phyloP scores from a whole-genome alignment of 129 eudicot species.

The Flaveria trinervia region DNA sequence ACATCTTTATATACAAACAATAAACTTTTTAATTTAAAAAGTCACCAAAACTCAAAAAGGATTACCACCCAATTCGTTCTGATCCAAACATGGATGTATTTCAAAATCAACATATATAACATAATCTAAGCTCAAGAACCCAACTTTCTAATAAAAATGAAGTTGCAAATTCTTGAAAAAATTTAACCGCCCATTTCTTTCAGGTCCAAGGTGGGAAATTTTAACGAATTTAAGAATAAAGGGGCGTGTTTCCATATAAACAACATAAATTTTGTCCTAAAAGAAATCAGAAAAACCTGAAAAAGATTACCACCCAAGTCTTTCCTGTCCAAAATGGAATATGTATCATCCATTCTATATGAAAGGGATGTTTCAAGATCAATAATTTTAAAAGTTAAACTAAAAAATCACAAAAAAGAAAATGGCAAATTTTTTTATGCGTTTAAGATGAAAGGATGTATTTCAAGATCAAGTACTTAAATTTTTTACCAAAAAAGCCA shows the following conservation, averaged over 20 bases:
- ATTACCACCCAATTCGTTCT: slow-evolving; percentile 21
- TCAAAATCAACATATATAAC: too few species aligned
- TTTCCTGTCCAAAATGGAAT: neutral
- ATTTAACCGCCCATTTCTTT: slow-evolving; percentile 8
- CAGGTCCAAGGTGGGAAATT: neutral
- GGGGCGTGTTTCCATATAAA: slow-evolving; percentile 13
- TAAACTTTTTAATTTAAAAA: slow-evolving; percentile 16
- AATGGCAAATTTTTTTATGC: neutral
- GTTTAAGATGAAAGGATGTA: slow-evolving; percentile 14
- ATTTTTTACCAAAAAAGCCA: neutral
- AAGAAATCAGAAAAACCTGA: slow-evolving; percentile 4
- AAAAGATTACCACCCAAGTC: slow-evolving; percentile 25
- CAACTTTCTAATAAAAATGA: slow-evolving; percentile 3
- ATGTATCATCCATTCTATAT: neutral
- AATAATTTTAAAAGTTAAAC: neutral
- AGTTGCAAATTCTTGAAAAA: slow-evolving; percentile 6
- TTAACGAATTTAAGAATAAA: neutral
- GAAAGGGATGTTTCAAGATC: slow-evolving; percentile 25
- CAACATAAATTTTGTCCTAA: neutral
- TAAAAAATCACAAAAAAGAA: neutral
- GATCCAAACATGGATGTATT: neutral
- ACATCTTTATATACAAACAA: slow-evolving; percentile 48
- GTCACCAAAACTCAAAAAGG: neutral
- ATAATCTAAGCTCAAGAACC: neutral
- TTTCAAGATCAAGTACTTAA: slow-evolving; percentile 19